Evolutionary conservation across 2,329 filamentous ascomycete species (phyloP), one percentile per base, ranked within the genome.

Genomic region (Aureobasidium subglaciale): DNA sequence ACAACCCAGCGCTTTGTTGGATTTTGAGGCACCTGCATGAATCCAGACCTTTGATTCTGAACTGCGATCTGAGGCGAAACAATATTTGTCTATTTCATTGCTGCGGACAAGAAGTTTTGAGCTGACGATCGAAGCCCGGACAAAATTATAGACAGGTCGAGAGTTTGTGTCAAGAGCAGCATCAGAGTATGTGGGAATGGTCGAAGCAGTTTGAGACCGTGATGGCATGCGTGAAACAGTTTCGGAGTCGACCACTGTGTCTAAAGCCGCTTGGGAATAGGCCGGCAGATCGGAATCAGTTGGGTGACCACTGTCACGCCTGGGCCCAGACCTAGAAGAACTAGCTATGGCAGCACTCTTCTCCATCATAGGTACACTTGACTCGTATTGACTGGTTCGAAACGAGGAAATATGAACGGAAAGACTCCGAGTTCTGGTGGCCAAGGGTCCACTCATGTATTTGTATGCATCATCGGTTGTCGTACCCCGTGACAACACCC

Each of bases 1-100:
- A 34, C 35, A 56, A 10, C 54, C 54, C 1, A 56, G 4, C 5
- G 43, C 54, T 8, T 40, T 30, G 16, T 56, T 56, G 2, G 16
- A 2, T 10, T 46, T 56, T 3, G 54, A 48, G 5, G 54, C 43
- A n/a, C 54, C 54, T 6, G 54, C 54, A 27, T 56, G 35, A 1
- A 56, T 56, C 54, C 54, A 56, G n/a, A 56, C 42, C 29, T 49
- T 46, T 7, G 30, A n/a, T n/a, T 35, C 8, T 8, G 24, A 34
- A 10, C 18, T 9, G 43, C 11, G 34, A 15, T 56, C 54, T 7
- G 35, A 29, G 7, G 35, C 43, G 35, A 56, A 56, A 24, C 42
- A 49, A 37, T 56, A 56, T 18, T 35, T 32, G 24, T 38, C 32
- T 15, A 56, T 50, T 8, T 40, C 43, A 24, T 24, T 41, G 35